phyloP scores from a whole-genome alignment of 192 early-diverging fungal genomes.

The Helicostylum pulchrum region DNA sequence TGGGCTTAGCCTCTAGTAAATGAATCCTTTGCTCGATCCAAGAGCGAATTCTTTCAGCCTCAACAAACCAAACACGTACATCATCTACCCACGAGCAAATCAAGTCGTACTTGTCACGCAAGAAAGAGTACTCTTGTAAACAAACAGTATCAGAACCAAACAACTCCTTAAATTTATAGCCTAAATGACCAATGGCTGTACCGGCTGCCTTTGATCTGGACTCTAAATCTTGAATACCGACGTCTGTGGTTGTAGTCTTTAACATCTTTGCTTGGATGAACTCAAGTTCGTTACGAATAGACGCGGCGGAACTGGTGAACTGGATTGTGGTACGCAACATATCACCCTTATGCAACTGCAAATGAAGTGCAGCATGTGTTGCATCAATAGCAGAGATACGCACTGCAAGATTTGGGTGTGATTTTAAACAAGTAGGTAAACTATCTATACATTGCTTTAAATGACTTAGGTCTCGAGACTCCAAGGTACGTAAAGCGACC shows the following conservation, averaged over 20 bases:
- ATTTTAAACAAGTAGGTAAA: background rate
- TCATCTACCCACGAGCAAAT: slow-evolving; percentile 35
- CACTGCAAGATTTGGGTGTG: background rate
- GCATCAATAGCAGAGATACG: slow-evolving; percentile 5
- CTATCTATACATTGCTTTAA: background rate
- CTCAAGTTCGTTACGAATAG: slow-evolving; percentile 29
- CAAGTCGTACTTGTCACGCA: slow-evolving; percentile 24
- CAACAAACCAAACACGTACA: slow-evolving; percentile 44
- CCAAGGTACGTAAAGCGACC: background rate
- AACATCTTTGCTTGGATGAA: slow-evolving; percentile 39
- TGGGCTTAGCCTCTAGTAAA: slow-evolving; percentile 16
- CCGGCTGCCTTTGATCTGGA: slow-evolving; percentile 13
- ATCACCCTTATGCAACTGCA: slow-evolving; percentile 14
- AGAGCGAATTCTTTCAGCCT: slow-evolving; percentile 41
- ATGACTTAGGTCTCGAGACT: background rate
- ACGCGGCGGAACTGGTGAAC: background rate
- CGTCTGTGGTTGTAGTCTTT: slow-evolving; percentile 38
- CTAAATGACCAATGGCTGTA: slow-evolving; percentile 9
- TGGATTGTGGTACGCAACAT: background rate
- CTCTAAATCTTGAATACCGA: slow-evolving; percentile 34
- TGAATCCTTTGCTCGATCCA: slow-evolving; percentile 39
- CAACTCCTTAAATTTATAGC: slow-evolving; percentile 15
- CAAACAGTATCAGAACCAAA: background rate
- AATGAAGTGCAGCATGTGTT: slow-evolving; percentile 5
- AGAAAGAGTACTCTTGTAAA: slow-evolving; percentile 6